Percentiles rank a stretch among this genome's conserved stretches.
phyloP scores from a whole-genome alignment of 169 alveolate species.

The Toxoplasma gondii region DNA sequence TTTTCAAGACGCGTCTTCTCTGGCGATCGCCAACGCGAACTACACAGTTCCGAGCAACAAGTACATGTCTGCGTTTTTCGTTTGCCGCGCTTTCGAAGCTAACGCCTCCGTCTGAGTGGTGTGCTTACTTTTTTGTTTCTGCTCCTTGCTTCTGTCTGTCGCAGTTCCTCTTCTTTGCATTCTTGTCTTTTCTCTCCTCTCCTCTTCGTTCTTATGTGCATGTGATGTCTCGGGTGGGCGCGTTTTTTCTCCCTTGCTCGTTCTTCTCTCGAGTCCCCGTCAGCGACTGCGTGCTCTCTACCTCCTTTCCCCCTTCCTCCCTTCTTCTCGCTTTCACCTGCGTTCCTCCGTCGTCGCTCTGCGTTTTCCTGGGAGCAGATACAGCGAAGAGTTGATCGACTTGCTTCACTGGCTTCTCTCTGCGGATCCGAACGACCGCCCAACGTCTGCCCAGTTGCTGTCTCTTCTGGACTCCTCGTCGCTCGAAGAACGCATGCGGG shows the following conservation, averaged over 20 bases:
- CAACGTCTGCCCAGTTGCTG: constrained; percentile 34
- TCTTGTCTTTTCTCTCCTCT: too few relatives aligned
- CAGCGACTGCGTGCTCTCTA: background rate
- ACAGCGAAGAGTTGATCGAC: background rate
- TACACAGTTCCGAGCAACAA: constrained; percentile 67
- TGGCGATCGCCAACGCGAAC: constrained; percentile 83
- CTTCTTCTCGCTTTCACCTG: background rate
- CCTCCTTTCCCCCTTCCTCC: background rate
- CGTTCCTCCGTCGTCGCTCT: background rate
- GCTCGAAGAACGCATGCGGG: background rate
- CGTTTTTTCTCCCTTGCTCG: background rate
- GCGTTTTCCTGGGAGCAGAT: background rate
- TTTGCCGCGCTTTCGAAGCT: background rate
- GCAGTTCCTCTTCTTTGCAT: too few relatives aligned
- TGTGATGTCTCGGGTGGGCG: background rate
- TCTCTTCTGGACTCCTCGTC: background rate
- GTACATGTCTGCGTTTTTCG: background rate
- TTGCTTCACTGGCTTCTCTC: constrained; percentile 37
- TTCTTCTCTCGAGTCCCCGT: background rate
- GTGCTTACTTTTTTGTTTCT: too few relatives aligned
- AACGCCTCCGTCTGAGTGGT: too few relatives aligned
- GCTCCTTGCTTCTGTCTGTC: too few relatives aligned
- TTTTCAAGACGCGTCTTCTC: constrained; percentile 81
- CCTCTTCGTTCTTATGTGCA: too few relatives aligned
- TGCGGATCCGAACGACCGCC: constrained; percentile 10